A percentile compares a stretch with the other conserved stretches of the same genome.
These are phyloP conservation scores for Cystofilobasidium bisporidii DNA, from an alignment of 768 basidiomycete species.

Conservation along the genomic window DNA sequence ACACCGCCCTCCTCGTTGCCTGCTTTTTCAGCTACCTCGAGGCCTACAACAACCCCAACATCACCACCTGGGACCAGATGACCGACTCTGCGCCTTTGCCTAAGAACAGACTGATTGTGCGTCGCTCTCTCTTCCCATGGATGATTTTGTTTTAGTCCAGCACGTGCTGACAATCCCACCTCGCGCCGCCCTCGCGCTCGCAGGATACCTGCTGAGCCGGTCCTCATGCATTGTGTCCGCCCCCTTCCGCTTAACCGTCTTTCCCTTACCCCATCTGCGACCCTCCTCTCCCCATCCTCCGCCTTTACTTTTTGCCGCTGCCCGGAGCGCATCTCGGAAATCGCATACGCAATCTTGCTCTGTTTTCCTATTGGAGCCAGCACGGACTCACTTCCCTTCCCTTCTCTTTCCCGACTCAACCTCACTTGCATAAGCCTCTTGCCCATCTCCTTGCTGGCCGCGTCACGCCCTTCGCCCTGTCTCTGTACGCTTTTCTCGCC, in stretches of 20 bases:
- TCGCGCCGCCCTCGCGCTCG: background rate
- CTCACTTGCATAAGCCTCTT: too few species aligned
- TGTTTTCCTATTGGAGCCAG: too few species aligned
- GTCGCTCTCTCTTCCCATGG: background rate
- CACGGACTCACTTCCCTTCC: too few species aligned
- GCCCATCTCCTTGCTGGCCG: too few species aligned
- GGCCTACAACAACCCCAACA: slow-evolving; percentile 2
- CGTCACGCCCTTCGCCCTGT: too few species aligned
- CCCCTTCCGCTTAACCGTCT: slow-evolving; percentile 46
- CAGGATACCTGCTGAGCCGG: slow-evolving; percentile 3
- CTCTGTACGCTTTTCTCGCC: too few species aligned
- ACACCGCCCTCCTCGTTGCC: background rate
- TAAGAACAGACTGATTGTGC: slow-evolving; percentile 7
- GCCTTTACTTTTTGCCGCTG: too few species aligned
- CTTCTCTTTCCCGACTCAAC: too few species aligned
- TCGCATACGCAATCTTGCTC: too few species aligned
- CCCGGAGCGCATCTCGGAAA: too few species aligned
- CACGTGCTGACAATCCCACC: background rate
- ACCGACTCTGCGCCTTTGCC: background rate
- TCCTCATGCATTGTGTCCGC: slow-evolving; percentile 47
- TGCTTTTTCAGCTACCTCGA: background rate
- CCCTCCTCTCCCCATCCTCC: too few species aligned
- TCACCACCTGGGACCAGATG: slow-evolving; percentile 14
- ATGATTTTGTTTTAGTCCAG: too few species aligned
- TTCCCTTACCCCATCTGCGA: slow-evolving; percentile 58